Evolutionary conservation across 2,329 filamentous ascomycete species (phyloP), one percentile per base, ranked within the genome.

Genomic region (Rhytidhysteron rufulum): DNA sequence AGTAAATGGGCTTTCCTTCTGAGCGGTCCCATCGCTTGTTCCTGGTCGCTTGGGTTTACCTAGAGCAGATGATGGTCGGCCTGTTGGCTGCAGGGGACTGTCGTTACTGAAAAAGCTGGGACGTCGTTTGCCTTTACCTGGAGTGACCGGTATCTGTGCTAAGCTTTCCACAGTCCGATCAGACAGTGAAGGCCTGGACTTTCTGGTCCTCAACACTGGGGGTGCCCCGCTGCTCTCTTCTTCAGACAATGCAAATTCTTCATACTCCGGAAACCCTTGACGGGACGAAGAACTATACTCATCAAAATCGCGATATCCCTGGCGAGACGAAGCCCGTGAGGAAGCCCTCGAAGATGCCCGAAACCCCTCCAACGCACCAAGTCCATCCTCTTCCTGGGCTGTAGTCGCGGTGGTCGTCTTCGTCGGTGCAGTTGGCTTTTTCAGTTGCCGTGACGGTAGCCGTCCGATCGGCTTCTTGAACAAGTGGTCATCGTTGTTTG

Each of bases 91-190:
- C 66, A 78, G 77, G 5, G 76, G 71, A 43, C 77, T 77, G n/a
- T 82, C 73, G 2, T 72, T 66, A 35, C 80, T 82, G 58, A 86
- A 93, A 62, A 95, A 89, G 40, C 79, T 81, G 0, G 87, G 88
- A 7, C 77, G 71, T 39, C 82, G 79, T 43, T 80, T 79, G 38
- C 48, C 75, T 79, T 33, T 85, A 64, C 1, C 48, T 4, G 90
- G 89, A 1, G 89, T 93, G 0, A 86, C 81, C 0, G 89, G 86
- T 21, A 95, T 71, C 34, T 82, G 79, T 3, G 88, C 78, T 5
- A 96, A 70, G 0, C 88, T 95, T 61, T 95, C 88, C 31, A 95
- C 83, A 1, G 90, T 94, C 42, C 91, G 76, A 53, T 96, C 90
- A 0, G 85, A 82, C 4, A 96, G 72, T 0, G 87, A 90, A 11